These are phyloP conservation scores for Trifolium subterraneum DNA, from an alignment of 306 rosid genomes.

Conservation along the genomic window DNA sequence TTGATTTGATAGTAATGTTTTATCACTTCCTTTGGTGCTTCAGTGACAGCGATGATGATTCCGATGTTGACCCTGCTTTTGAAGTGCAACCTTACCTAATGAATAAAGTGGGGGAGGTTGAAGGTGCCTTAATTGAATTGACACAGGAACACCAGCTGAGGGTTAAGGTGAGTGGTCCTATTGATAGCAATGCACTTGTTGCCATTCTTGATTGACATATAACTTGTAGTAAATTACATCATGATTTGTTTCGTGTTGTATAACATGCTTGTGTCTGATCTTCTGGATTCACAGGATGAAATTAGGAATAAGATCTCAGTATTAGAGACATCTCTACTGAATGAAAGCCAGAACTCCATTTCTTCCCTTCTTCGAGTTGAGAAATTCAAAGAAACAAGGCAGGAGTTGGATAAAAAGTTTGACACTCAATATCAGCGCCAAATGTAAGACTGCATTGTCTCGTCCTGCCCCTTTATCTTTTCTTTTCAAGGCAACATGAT, in stretches of 20 bases:
- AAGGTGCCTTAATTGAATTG: slow-evolving; percentile 68
- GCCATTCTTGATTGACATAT: slow-evolving; percentile 1
- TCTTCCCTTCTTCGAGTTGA: slow-evolving; percentile 63
- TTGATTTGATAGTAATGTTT: slow-evolving; percentile 35
- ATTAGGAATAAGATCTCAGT: slow-evolving; percentile 70
- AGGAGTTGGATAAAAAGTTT: slow-evolving; percentile 73
- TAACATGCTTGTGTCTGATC: slow-evolving; percentile 25
- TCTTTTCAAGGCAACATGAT: slow-evolving; percentile 27
- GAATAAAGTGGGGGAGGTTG: slow-evolving; percentile 69
- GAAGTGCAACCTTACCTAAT: slow-evolving; percentile 62
- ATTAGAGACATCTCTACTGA: slow-evolving; percentile 62
- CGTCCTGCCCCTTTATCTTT: neutral
- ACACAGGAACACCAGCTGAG: slow-evolving; percentile 65
- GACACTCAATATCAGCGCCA: slow-evolving; percentile 82
- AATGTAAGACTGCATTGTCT: slow-evolving; percentile 61
- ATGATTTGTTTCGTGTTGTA: slow-evolving; percentile 35
- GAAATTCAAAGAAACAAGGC: slow-evolving; percentile 78
- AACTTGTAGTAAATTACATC: slow-evolving; percentile 12
- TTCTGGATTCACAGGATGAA: slow-evolving; percentile 67
- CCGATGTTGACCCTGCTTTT: slow-evolving; percentile 49
- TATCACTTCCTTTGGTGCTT: slow-evolving; percentile 38
- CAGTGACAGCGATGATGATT: slow-evolving; percentile 69
- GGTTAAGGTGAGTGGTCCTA: slow-evolving; percentile 59
- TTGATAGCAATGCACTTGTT: slow-evolving; percentile 10
- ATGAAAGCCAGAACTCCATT: slow-evolving; percentile 60